These are phyloP conservation scores for Pulveroboletus frians DNA, from an alignment of 768 basidiomycete species.

Conservation along the genomic window DNA sequence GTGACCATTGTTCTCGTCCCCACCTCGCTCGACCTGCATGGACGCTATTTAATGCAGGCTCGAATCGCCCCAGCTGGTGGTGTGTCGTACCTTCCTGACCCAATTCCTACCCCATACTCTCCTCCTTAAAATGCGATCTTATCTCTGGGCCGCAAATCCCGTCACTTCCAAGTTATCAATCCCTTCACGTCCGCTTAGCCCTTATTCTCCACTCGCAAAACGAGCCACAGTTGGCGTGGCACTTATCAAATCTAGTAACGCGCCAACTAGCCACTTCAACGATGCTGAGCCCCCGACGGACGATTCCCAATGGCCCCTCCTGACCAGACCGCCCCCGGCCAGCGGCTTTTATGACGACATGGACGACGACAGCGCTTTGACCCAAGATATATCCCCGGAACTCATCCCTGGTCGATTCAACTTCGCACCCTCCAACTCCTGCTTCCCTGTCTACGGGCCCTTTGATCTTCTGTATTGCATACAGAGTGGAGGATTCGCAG, in stretches of 20 bases:
- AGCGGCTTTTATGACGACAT: not conserved
- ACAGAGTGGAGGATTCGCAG: conserved; percentile 20
- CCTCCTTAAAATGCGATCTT: conserved; percentile 10
- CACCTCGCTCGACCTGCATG: not conserved
- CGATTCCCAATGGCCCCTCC: not conserved
- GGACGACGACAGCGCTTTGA: not conserved
- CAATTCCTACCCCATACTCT: not conserved
- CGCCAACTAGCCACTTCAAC: not conserved
- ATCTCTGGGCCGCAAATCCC: conserved; percentile 4
- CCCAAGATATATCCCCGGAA: not conserved
- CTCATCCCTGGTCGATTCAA: not conserved
- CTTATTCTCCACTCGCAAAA: conserved; percentile 2
- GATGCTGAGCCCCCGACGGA: not conserved
- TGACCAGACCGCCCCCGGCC: not conserved
- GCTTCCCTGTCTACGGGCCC: conserved; percentile 24
- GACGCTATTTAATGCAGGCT: conserved; percentile 14
- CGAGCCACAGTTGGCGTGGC: not conserved
- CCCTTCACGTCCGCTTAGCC: not conserved
- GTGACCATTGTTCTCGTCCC: conserved; percentile 17
- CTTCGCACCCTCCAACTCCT: not conserved
- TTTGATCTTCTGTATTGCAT: conserved; percentile 17
- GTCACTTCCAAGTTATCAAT: conserved; percentile 2
- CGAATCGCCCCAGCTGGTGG: not conserved
- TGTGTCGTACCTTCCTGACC: not conserved
- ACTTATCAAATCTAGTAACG: not conserved